Percentiles rank a stretch among this genome's conserved stretches.
phyloP scores from a whole-genome alignment of 345 rosid genomes.

The Xanthoceras sorbifolium region DNA sequence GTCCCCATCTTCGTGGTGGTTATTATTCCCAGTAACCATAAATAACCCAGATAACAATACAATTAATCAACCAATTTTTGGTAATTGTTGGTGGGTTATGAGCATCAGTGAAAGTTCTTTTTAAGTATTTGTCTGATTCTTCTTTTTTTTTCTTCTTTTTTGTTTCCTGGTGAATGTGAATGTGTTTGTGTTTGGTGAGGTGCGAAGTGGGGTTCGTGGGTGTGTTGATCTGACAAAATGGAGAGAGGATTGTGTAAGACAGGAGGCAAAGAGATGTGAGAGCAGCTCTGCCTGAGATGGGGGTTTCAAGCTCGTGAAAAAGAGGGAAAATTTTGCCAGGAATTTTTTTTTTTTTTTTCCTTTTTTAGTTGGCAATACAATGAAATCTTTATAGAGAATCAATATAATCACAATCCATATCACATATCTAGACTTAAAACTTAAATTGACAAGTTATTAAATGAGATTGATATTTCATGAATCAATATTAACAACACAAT shows the following conservation, averaged over 20 bases:
- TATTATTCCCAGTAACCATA: constrained; percentile 53
- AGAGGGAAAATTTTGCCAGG: constrained; percentile 15
- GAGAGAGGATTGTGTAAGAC: not conserved
- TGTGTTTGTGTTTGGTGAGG: not conserved
- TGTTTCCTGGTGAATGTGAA: not conserved
- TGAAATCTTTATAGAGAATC: not conserved
- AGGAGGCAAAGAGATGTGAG: not conserved
- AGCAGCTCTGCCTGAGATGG: not conserved
- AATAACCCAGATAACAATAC: constrained; percentile 22
- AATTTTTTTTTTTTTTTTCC: too few relatives aligned
- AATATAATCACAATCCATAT: not conserved
- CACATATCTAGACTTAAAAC: too few relatives aligned
- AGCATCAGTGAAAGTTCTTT: constrained; percentile 1
- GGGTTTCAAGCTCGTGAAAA: constrained; percentile 1
- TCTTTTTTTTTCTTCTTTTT: too few relatives aligned
- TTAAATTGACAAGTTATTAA: not conserved
- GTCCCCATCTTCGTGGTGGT: constrained; percentile 58
- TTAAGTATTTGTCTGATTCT: too few relatives aligned
- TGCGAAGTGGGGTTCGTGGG: not conserved
- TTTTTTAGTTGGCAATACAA: not conserved
- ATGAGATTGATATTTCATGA: too few relatives aligned
- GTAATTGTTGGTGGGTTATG: constrained; percentile 1
- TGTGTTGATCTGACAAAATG: not conserved
- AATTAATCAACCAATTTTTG: constrained; percentile 8
- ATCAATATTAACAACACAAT: too few relatives aligned